These are phyloP conservation scores for Ophiostoma sp. DNA, from an alignment of 2,329 filamentous ascomycete genomes.

Conservation along the genomic window DNA sequence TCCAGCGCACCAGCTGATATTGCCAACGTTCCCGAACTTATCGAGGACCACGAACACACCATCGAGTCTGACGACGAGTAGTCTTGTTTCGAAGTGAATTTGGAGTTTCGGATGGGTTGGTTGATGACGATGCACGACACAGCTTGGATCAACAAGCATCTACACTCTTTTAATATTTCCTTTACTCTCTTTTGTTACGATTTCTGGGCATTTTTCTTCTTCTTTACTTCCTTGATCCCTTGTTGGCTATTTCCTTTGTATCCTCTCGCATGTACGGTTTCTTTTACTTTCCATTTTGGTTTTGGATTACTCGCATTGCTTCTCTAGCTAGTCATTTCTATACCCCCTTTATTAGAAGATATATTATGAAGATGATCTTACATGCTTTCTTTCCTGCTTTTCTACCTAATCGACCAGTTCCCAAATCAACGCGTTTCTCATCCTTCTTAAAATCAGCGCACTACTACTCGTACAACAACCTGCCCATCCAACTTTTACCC, in stretches of 20 bases:
- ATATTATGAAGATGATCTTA: slow-evolving; percentile 16
- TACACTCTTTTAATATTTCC: neutral
- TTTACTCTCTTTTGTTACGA: neutral
- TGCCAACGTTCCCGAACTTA: neutral
- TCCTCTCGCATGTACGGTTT: neutral
- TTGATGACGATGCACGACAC: neutral
- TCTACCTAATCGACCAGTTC: neutral
- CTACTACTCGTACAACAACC: neutral
- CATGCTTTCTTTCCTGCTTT: neutral
- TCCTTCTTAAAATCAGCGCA: neutral
- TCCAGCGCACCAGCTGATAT: neutral
- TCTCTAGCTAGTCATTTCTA: neutral
- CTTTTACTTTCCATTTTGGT: neutral
- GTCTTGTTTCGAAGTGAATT: neutral
- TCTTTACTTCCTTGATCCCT: neutral
- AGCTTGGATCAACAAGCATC: neutral
- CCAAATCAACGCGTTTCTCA: neutral
- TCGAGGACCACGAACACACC: neutral
- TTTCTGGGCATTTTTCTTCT: neutral
- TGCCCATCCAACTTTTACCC: neutral
- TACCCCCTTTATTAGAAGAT: slow-evolving; percentile 5
- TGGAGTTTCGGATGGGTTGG: neutral
- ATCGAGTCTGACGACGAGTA: neutral
- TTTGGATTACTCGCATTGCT: neutral
- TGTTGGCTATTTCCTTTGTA: neutral